Conservation (phyloP, 306 rosid genomes). For the Canavalia ensiformis region DNA sequence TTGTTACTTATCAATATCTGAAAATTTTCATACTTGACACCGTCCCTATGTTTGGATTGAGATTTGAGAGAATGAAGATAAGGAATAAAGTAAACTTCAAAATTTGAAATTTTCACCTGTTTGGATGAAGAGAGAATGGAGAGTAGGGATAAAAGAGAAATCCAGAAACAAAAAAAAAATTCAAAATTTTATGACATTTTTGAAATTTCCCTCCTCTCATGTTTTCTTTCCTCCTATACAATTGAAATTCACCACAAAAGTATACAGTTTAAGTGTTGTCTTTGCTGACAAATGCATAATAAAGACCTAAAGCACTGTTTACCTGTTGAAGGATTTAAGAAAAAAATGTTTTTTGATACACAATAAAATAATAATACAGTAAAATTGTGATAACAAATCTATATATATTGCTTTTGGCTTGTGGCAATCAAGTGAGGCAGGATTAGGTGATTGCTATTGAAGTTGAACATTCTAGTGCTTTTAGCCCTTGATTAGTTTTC, state of each 20-base stretch:
- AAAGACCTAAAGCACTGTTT: background rate
- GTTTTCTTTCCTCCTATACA: background rate
- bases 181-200: slow-evolving; percentile 4
- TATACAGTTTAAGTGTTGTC: background rate
- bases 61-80: slow-evolving; percentile 16
- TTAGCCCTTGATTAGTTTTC: slow-evolving; percentile 28
- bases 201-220: background rate
- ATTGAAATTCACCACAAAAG: slow-evolving; percentile 4
- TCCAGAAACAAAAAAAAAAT: background rate
- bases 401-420: slow-evolving; percentile 20
- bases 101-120: background rate
- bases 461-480: slow-evolving; percentile 35
- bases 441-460: slow-evolving; percentile 24
- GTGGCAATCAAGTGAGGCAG: slow-evolving; percentile 20
- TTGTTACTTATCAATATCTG: background rate
- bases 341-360: background rate
- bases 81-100: background rate
- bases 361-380: background rate
- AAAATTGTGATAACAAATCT: slow-evolving; percentile 7
- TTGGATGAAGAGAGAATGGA: slow-evolving; percentile 9
- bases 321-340: slow-evolving; percentile 12
- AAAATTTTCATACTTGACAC: background rate
- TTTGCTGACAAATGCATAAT: background rate
- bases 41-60: background rate
- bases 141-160: slow-evolving; percentile 4